phyloP scores from a whole-genome alignment of 805 yeast species.

The Yamadazyma ubonensis region DNA sequence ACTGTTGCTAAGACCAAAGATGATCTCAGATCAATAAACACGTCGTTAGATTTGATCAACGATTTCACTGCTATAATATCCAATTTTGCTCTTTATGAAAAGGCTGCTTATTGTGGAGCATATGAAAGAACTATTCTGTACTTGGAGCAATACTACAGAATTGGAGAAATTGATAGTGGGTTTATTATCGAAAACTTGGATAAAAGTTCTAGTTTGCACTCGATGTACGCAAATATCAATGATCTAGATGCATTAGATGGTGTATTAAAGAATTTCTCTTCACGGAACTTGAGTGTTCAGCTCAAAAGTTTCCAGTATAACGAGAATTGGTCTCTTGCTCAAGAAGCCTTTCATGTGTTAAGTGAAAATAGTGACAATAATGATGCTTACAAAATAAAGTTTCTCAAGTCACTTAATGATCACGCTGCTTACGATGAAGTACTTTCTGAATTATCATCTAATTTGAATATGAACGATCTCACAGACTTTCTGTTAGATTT shows the following conservation, averaged over 20 bases:
- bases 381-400: constrained; percentile 46
- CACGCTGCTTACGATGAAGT: constrained; percentile 75
- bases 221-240: constrained; percentile 81
- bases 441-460: constrained; percentile 47
- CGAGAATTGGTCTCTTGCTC: constrained; percentile 83
- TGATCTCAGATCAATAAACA: constrained; percentile 18
- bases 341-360: constrained; percentile 74
- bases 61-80: constrained; percentile 57
- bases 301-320: constrained; percentile 78
- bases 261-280: constrained; percentile 67
- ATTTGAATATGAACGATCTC: constrained; percentile 21
- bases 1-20: constrained; percentile 1
- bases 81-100: constrained; percentile 64
- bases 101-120: constrained; percentile 80
- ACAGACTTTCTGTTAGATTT: constrained; percentile 49
- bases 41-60: constrained; percentile 32
- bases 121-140: constrained; percentile 86
- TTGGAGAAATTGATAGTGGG: constrained; percentile 20
- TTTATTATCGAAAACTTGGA: constrained; percentile 27
- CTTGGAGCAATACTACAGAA: constrained; percentile 71
- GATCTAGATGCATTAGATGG: constrained; percentile 93
- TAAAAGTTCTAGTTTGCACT: constrained; percentile 56
- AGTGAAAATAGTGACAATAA: constrained; percentile 43
- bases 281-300: constrained; percentile 60
- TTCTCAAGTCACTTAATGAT: constrained; percentile 68